Conservation (phyloP, 2,329 filamentous ascomycete genomes). For the Cordyceps fumosorosea region DNA sequence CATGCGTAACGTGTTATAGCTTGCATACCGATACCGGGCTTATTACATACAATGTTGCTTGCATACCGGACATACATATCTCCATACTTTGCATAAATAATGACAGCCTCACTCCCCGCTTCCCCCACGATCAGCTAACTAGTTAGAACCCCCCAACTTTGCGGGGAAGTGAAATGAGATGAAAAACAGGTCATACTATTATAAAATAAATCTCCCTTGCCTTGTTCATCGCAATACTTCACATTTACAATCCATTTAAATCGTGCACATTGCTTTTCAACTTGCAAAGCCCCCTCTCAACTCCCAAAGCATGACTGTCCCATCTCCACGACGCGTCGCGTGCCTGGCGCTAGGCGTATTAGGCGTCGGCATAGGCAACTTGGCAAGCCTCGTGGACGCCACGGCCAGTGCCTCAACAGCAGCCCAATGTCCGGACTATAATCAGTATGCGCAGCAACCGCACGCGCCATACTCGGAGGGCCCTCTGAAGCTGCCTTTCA, state of each 20-base stretch:
- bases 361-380: no score
- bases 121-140: background rate
- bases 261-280: no score
- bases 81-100: background rate
- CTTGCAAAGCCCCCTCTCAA: background rate
- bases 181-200: conserved; percentile 1
- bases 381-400: background rate
- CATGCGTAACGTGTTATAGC: no score
- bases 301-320: background rate
- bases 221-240: background rate
- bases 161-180: conserved; percentile 5
- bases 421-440: conserved; percentile 21
- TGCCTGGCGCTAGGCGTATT: conserved; percentile 1
- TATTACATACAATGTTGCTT: no score
- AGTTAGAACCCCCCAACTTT: background rate
- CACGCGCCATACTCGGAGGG: conserved; percentile 20
- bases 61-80: no score
- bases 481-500: conserved; percentile 19
- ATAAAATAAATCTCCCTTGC: background rate
- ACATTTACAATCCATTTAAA: background rate
- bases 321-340: background rate
- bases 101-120: background rate
- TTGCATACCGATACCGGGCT: no score
- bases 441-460: conserved; percentile 17
- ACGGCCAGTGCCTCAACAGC: background rate